A percentile compares a stretch with the other conserved stretches of the same genome.
Conservation (phyloP, 257 asterid species). For the Vinca minor region DNA sequence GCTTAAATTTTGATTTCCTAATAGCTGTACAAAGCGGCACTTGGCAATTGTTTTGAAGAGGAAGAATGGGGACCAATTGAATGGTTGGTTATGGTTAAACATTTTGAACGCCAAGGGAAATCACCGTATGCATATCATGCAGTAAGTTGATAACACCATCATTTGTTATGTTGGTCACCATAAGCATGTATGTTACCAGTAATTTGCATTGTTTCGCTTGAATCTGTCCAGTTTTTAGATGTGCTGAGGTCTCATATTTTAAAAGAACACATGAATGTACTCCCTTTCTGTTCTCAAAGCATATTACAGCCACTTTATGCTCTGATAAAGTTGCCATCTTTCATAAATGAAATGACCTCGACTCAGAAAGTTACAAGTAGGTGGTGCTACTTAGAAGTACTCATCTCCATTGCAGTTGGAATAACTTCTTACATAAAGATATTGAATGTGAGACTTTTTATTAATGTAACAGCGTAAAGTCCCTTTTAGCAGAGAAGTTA, state of each 20-base stretch:
- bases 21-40: constrained; percentile 74
- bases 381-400: not conserved
- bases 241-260: not conserved
- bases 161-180: not conserved
- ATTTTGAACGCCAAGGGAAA: constrained; percentile 91
- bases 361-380: not conserved
- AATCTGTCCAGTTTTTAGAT: not conserved
- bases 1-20: constrained; percentile 3
- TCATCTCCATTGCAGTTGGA: not conserved
- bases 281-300: not conserved
- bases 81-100: constrained; percentile 83
- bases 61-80: constrained; percentile 96
- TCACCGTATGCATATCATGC: constrained; percentile 93
- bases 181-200: not conserved
- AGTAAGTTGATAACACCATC: constrained; percentile 46
- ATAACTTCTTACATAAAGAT: not conserved
- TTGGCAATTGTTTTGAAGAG: constrained; percentile 68
- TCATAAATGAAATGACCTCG: not conserved
- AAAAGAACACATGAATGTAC: not conserved
- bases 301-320: not conserved
- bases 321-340: not conserved
- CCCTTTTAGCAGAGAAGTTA: not conserved
- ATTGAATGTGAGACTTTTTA: not conserved
- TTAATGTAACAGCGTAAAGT: not conserved
- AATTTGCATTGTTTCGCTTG: not conserved